phyloP scores from a whole-genome alignment of 306 rosid species.

The Cicer bijugum region DNA sequence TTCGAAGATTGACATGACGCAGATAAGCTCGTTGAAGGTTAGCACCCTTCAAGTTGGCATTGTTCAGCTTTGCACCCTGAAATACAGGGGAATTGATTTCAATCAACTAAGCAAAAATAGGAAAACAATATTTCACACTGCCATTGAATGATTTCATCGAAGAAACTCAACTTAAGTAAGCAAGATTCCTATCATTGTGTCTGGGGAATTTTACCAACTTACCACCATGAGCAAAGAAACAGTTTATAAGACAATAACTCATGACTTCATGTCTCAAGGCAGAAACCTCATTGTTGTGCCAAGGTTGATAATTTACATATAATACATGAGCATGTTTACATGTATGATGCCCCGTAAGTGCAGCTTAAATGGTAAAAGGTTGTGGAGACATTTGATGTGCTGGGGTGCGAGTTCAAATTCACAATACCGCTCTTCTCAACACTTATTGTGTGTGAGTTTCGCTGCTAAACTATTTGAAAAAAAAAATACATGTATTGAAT shows the following conservation, averaged over 20 bases:
- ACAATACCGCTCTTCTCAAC: too few species aligned
- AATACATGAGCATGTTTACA: constrained; percentile 15
- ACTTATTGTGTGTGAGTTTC: too few species aligned
- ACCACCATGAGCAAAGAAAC: background rate
- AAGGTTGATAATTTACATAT: constrained; percentile 23
- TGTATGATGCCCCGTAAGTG: background rate
- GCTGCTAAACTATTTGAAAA: too few species aligned
- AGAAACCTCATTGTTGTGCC: constrained; percentile 19
- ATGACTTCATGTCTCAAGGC: background rate
- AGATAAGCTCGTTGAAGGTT: constrained; percentile 94
- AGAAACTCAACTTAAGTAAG: background rate
- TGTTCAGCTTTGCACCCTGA: constrained; percentile 85
- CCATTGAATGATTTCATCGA: background rate
- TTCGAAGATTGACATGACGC: constrained; percentile 75
- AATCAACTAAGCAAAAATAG: constrained; percentile 19
- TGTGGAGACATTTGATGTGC: too few species aligned
- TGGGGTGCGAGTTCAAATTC: too few species aligned
- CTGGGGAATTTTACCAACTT: constrained; percentile 4
- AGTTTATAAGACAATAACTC: constrained; percentile 12
- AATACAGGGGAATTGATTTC: constrained; percentile 32
- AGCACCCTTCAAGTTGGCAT: constrained; percentile 81
- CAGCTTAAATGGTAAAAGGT: too few species aligned
- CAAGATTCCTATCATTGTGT: background rate
- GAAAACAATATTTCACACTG: constrained; percentile 1
- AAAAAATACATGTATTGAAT: too few species aligned